phyloP scores from a whole-genome alignment of 2,329 filamentous ascomycete genomes.

The Macroventuria anomochaeta region DNA sequence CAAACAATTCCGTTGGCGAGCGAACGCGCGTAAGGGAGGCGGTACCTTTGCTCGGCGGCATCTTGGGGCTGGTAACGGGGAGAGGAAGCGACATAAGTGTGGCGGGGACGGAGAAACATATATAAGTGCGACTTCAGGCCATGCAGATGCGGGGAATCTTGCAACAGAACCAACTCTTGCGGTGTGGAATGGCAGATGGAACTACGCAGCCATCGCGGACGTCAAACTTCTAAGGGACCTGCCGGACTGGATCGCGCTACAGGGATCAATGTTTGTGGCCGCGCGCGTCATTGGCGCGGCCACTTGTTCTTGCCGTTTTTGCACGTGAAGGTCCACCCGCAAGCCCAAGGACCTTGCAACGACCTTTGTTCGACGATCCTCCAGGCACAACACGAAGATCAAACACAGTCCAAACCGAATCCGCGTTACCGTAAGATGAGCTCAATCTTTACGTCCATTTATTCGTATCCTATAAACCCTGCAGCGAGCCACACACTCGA shows the following conservation, averaged over 20 bases:
- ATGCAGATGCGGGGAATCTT: constrained; percentile 21
- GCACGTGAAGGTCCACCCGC: constrained; percentile 14
- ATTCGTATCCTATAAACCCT: neutral
- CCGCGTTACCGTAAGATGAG: neutral
- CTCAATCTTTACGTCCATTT: neutral
- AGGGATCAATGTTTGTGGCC: constrained; percentile 8
- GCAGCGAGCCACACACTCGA: neutral
- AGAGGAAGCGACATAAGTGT: constrained; percentile 46
- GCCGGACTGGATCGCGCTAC: constrained; percentile 10
- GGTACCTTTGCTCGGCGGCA: constrained; percentile 48
- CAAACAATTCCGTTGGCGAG: neutral
- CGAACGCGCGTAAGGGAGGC: constrained; percentile 9
- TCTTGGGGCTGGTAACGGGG: constrained; percentile 46
- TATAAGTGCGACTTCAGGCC: constrained; percentile 23
- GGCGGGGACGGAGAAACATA: constrained; percentile 34
- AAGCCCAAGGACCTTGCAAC: neutral
- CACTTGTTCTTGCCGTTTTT: constrained; percentile 2
- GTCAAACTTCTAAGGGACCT: constrained; percentile 20
- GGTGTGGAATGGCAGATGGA: constrained; percentile 17
- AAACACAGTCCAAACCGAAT: neutral
- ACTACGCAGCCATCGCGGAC: constrained; percentile 12
- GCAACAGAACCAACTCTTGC: constrained; percentile 17
- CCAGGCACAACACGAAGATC: constrained; percentile 5
- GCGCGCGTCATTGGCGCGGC: constrained; percentile 15
- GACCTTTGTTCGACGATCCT: neutral